Base-by-base conservation (phyloP, 2,329 filamentous ascomycete genomes). In the Hypocrella siamensis region DNA sequence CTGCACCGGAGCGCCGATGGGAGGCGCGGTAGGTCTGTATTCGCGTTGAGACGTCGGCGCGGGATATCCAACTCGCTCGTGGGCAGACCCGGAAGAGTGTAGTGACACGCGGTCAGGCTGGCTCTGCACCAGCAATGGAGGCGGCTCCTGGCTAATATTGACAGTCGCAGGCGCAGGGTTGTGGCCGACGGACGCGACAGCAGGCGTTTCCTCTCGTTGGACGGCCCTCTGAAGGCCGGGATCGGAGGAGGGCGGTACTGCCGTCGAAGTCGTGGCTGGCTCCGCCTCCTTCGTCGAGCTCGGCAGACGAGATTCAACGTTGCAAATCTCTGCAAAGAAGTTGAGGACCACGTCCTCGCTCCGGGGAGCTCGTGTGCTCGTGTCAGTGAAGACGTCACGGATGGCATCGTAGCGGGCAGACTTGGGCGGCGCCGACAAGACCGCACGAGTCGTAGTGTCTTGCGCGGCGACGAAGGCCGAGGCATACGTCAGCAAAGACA, bases 361-460 rank as follows among this genome's bases (percentile, higher is more conserved):
- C 9, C 49, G 46, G 4, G 40, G 35, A 6, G 42, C 35, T 3
- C 49, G 46, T 9, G 45, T 32, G 12, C 50, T 53, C 6, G 51
- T 46, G 32, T 53, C 46, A 10, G 53, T 53, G 38, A 61, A 61
- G 19, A 60, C 51, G 35, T 61, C 58, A n/a, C 52, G 50, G 31
- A 54, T 54, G n/a, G 52, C 52, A 38, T 54, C 52, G 31, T 54
- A 54, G 30, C 48, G 47, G 31, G 48, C 47, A 18, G 43, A 44
- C 35, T 54, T 54, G n/a, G 25, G 15, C 2, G 51, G 42, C 3
- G 43, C 40, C 18, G 46, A 38, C 12, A 42, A 41, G 5, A 45
- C 39, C 4, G 39, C 38, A 31, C 46, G 47, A n/a, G n/a, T n/a
- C 11, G 39, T 44, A 6, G 39, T 34, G 22, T 48, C 44, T 31